phyloP scores from a whole-genome alignment of 2,329 filamentous ascomycete genomes.

The Botrytis medusae region DNA sequence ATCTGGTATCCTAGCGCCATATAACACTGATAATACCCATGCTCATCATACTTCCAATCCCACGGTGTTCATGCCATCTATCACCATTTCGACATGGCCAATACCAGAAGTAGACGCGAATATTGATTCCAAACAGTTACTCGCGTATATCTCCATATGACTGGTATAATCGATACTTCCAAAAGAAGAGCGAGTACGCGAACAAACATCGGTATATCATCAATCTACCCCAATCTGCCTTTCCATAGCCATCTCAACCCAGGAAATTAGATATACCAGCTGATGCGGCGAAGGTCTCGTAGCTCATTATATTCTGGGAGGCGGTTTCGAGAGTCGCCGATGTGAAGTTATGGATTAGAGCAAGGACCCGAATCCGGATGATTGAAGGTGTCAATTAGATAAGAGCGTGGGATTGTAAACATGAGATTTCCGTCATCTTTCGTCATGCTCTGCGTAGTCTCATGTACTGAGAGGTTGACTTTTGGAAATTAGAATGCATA shows the following conservation, averaged over 20 bases:
- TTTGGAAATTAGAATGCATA: not conserved
- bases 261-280: too few relatives aligned
- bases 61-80: not conserved
- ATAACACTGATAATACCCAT: too few relatives aligned
- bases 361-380: not conserved
- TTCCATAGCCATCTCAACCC: not conserved
- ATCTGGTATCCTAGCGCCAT: not conserved
- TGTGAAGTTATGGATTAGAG: not conserved
- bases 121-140: not conserved
- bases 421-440: not conserved
- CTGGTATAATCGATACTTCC: not conserved
- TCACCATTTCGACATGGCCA: not conserved
- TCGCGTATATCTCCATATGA: not conserved
- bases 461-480: not conserved
- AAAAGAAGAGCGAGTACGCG: not conserved
- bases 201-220: not conserved
- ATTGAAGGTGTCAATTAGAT: not conserved
- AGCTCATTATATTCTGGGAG: too few relatives aligned
- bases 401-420: not conserved
- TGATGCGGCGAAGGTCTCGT: not conserved
- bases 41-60: not conserved
- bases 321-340: not conserved
- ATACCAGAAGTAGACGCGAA: not conserved
- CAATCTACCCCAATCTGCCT: not conserved
- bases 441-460: not conserved